Base-by-base conservation (phyloP, 1,284 basidiomycete species). In the Ceratobasidium papillatum region DNA sequence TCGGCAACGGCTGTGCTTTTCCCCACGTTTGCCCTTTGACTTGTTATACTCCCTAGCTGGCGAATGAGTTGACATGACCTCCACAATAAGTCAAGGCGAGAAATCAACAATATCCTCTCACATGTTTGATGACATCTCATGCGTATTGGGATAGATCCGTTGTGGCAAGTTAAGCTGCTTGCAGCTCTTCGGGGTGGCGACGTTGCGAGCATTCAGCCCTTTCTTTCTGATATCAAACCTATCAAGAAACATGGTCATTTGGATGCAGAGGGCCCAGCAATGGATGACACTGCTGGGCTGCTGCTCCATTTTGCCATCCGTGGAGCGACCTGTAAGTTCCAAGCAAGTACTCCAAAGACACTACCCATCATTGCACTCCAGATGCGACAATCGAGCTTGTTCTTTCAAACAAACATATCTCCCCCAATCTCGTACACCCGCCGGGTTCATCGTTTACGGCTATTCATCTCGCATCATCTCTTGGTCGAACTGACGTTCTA, bases 231-330 rank as follows among this genome's bases (percentile, higher is more conserved):
- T 80, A 90, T 95, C 66, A 85, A 86, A 17, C 69, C 66, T 17
- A 30, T 69, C 88, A 89, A 80, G 87, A 91, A 77, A 86, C 85
- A 77, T 84, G 87, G 76, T 63, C 2, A 74, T 74, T 27, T 79
- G 25, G 85, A 81, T 34, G 87, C 86, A n/a, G 75, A 80, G 0
- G 86, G 85, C 17, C 82, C 84, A 19, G 80, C 80, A 36, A 80
- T 82, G 27, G 78, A 88, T 0, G 89, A 93, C 79, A 86, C 88
- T 1, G 91, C 89, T 7, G 91, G 93, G 30, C 89, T 91, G 4
- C 89, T 94, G 0, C 85, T 97, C 7, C 94, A 95, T 80, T 88
- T 97, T 45, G 94, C 95, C 3, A 91, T 97, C 17, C 87, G 93
- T 66, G 95, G 95, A 79, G 94, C 91, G 73, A 89, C 90, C 30